phyloP scores from a whole-genome alignment of 768 basidiomycete species.

The Mycena epipterygia region DNA sequence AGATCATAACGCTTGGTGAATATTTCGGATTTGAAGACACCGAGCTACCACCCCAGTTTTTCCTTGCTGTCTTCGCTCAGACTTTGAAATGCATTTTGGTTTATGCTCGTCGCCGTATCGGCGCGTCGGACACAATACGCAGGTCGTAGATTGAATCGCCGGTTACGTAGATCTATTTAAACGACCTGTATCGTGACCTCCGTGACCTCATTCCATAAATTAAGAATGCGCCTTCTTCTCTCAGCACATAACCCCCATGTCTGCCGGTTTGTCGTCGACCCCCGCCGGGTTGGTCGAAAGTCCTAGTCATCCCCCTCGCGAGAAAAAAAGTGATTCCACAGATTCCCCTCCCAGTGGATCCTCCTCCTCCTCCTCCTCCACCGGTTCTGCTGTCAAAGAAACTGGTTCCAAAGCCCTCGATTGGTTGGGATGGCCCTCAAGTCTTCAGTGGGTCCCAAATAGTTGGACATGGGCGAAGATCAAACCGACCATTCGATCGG shows the following conservation, averaged over 20 bases:
- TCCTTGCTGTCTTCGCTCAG: too few relatives aligned
- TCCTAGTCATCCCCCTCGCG: neutral
- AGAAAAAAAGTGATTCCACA: neutral
- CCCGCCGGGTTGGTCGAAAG: neutral
- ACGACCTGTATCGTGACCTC: too few relatives aligned
- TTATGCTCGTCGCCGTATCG: too few relatives aligned
- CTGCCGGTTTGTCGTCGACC: neutral
- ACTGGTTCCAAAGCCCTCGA: neutral
- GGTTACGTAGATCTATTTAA: too few relatives aligned
- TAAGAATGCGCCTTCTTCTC: too few relatives aligned
- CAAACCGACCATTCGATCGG: conserved; percentile 75
- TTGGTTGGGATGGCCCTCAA: conserved; percentile 38
- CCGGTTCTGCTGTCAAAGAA: neutral
- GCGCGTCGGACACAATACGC: too few relatives aligned
- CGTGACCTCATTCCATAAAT: too few relatives aligned
- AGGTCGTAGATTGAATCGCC: too few relatives aligned
- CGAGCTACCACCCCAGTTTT: too few relatives aligned
- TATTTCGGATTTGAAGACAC: too few relatives aligned
- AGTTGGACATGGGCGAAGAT: conserved; percentile 71
- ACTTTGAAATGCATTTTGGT: too few relatives aligned
- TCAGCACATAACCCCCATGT: neutral
- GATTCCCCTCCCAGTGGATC: neutral
- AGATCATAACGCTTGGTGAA: too few relatives aligned
- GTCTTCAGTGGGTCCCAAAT: conserved; percentile 67
- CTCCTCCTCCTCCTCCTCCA: conserved; percentile 5